These are phyloP conservation scores for Chrysoporthe puriensis DNA, from an alignment of 2,329 filamentous ascomycete genomes.

Conservation along the genomic window DNA sequence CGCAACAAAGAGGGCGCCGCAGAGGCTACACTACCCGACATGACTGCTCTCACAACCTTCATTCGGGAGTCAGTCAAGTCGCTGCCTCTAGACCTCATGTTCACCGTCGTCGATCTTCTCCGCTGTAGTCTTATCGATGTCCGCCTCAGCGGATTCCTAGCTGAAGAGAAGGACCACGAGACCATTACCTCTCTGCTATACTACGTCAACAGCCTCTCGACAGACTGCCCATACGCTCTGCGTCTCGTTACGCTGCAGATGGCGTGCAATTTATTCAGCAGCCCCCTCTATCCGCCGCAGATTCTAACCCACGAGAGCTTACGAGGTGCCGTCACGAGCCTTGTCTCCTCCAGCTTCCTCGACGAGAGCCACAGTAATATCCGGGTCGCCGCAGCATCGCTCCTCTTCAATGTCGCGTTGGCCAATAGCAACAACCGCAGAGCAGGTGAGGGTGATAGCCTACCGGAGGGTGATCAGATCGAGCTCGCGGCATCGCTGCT, in stretches of 20 bases:
- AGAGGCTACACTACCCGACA: constrained; percentile 71
- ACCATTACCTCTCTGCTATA: constrained; percentile 67
- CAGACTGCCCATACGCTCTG: constrained; percentile 74
- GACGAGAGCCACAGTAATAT: constrained; percentile 75
- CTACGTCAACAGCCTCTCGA: constrained; percentile 56
- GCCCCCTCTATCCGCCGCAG: constrained; percentile 69
- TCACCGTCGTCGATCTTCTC: constrained; percentile 84
- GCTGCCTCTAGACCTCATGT: constrained; percentile 69
- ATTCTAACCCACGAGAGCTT: constrained; percentile 58
- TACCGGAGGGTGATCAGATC: constrained; percentile 74
- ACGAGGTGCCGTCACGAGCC: constrained; percentile 62
- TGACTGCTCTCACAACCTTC: constrained; percentile 66
- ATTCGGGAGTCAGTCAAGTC: constrained; percentile 58
- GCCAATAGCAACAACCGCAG: constrained; percentile 69
- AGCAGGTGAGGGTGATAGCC: constrained; percentile 56
- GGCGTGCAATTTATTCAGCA: constrained; percentile 82
- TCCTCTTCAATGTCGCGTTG: constrained; percentile 81
- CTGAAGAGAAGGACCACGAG: constrained; percentile 69
- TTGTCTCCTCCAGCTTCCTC: constrained; percentile 78
- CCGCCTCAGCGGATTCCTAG: constrained; percentile 79
- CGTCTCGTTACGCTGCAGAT: constrained; percentile 84
- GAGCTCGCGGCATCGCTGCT: constrained; percentile 81
- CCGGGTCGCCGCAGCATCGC: constrained; percentile 78
- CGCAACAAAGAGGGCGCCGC: constrained; percentile 61
- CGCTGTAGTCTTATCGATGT: constrained; percentile 77